These are phyloP conservation scores for Fusarium metavorans DNA, from an alignment of 2,329 filamentous ascomycete genomes.

Conservation along the genomic window DNA sequence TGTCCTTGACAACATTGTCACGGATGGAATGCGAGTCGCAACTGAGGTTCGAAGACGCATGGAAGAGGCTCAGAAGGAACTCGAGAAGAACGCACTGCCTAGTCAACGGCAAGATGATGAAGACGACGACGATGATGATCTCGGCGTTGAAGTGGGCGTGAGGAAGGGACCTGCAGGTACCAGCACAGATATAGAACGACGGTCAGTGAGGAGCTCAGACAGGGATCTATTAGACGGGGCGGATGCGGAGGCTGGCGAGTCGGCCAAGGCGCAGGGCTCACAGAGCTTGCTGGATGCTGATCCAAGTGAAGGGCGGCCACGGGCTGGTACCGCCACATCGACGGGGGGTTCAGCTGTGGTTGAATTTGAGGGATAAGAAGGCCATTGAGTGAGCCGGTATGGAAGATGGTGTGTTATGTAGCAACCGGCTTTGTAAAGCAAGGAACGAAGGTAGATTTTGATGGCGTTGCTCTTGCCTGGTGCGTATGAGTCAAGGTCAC, in stretches of 20 bases:
- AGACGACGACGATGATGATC: slow-evolving; percentile 73
- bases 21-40: slow-evolving; percentile 95
- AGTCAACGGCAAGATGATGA: slow-evolving; percentile 75
- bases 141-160: slow-evolving; percentile 58
- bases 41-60: slow-evolving; percentile 91
- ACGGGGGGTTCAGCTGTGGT: slow-evolving; percentile 53
- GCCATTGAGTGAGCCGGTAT: neutral
- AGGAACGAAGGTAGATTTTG: slow-evolving; percentile 21
- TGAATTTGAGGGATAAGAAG: slow-evolving; percentile 56
- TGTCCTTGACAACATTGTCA: slow-evolving; percentile 97
- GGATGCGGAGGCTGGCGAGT: slow-evolving; percentile 74
- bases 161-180: slow-evolving; percentile 50
- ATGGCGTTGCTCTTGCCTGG: slow-evolving; percentile 23
- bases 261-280: slow-evolving; percentile 46
- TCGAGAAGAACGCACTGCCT: slow-evolving; percentile 84
- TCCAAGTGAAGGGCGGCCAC: slow-evolving; percentile 41
- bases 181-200: slow-evolving; percentile 69
- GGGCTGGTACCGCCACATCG: slow-evolving; percentile 44
- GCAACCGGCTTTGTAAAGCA: slow-evolving; percentile 28
- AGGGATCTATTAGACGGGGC: slow-evolving; percentile 79
- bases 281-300: slow-evolving; percentile 51
- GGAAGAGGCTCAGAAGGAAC: slow-evolving; percentile 93
- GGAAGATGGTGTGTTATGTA: slow-evolving; percentile 1
- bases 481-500: slow-evolving; percentile 17
- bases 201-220: slow-evolving; percentile 75